Percentiles rank a stretch among this genome's conserved stretches.
Evolutionary conservation across 1,284 basidiomycete genomes (phyloP).

Genomic region (Ganoderma sp.): DNA sequence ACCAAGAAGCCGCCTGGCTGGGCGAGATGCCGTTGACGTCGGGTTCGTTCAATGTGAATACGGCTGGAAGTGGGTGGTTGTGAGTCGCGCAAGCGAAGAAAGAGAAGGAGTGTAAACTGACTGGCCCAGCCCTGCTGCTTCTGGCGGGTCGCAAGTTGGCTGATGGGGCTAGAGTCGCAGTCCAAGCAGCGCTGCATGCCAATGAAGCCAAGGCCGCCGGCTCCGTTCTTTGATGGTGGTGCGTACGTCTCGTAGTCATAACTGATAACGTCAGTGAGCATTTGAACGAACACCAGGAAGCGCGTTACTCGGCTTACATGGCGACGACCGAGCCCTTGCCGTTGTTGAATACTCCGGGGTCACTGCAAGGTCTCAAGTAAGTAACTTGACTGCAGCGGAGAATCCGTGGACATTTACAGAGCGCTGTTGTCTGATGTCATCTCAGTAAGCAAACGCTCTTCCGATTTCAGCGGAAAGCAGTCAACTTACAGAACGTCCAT

Average conservation of each 20-base stretch:
- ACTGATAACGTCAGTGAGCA: background rate
- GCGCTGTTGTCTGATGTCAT: background rate
- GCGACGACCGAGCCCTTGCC: conserved; percentile 7
- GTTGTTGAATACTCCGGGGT: conserved; percentile 10
- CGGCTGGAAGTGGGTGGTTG: background rate
- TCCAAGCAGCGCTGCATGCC: conserved; percentile 11
- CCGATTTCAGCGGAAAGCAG: too few relatives aligned
- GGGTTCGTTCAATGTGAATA: conserved; percentile 9
- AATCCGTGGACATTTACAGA: background rate
- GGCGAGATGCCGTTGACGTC: conserved; percentile 11
- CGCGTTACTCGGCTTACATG: background rate
- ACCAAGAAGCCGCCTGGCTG: conserved; percentile 2
- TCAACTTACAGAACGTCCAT: conserved; percentile 3
- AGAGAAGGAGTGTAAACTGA: background rate
- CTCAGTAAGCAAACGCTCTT: background rate
- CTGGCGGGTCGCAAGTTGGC: conserved; percentile 9
- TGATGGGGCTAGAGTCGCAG: conserved; percentile 11
- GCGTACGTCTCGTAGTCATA: conserved; percentile 11
- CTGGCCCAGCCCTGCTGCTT: conserved; percentile 10
- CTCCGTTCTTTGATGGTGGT: conserved; percentile 1
- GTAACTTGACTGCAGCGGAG: background rate
- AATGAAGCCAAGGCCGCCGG: conserved; percentile 8
- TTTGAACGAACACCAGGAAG: too few relatives aligned
- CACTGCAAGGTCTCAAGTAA: background rate
- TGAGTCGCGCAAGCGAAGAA: background rate